Evolutionary conservation across 176 grass and related monocot genomes (phyloP), one percentile per base, ranked within the genome.

Genomic region (Hordeum marinum): DNA sequence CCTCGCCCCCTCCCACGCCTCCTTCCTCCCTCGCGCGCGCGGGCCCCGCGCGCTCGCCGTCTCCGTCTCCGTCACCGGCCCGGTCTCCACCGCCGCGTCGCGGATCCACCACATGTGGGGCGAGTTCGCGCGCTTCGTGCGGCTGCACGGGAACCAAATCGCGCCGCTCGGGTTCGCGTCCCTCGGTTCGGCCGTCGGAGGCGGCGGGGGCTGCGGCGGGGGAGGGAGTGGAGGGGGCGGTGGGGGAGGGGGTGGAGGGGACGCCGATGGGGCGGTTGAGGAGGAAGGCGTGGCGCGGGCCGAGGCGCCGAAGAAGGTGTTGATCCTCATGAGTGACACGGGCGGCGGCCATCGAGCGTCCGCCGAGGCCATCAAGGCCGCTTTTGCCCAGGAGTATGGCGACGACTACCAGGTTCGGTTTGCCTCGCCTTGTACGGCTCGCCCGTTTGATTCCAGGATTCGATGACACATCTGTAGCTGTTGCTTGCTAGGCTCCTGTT

Each of bases 281-380:
- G 84, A 91, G 86, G 93, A 92, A 18, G 88, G 83, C 6, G 84
- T 65, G 42, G 75, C 31, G 41, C 88, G 55, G 41, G 73, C 84
- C 24, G 85, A 89, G 73, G 88, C 89, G 61, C 88, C 93, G 5
- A 99, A 99, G 86, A 95, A 95, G 27, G 93, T 99, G 75, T 39
- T 99, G 20, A 99, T 99, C 50, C 83, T 99, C 75, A 99, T 99
- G 96, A 99, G 96, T 63, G 96, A 99, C 75, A 99, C 96, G 2
- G 96, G 96, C 50, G 96, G 96, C 17, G 96, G 96, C 0, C 96
- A 99, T 64, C 88, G 96, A 35, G 96, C 96, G 0, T 99, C 96
- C 8, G 96, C 96, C 0, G 96, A 99, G 83, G 96, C 96, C 40
- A 96, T 99, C 69, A 99, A 94, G 75, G 86, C 91, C 1, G 90